Evolutionary conservation across 108 stramenopile species (phyloP).

Genomic region (Phaeodactylum tricornutum): DNA sequence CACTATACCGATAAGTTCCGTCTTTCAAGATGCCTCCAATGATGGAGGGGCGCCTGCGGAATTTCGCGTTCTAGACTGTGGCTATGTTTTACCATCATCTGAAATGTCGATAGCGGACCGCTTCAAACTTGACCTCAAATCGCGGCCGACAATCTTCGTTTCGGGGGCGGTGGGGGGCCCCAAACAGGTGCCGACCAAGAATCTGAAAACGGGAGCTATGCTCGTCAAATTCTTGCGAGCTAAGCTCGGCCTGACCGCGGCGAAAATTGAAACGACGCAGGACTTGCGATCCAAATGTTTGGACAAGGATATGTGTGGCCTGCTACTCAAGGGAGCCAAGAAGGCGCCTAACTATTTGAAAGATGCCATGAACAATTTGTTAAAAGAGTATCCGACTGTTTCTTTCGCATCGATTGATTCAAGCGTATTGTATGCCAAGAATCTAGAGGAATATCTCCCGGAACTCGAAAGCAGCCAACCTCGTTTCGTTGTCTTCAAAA

Average conservation of each 20-base stretch:
- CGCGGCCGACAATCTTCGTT: constrained; percentile 68
- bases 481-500: constrained; percentile 78
- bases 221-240: constrained; percentile 60
- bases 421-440: constrained; percentile 52
- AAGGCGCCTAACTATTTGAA: constrained; percentile 58
- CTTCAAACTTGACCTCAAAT: constrained; percentile 64
- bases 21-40: constrained; percentile 63
- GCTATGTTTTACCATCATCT: constrained; percentile 39
- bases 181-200: constrained; percentile 69
- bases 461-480: constrained; percentile 62
- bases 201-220: constrained; percentile 75
- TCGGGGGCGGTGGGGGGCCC: constrained; percentile 62
- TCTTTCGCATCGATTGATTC: constrained; percentile 74
- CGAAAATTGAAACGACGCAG: constrained; percentile 80
- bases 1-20: constrained; percentile 45
- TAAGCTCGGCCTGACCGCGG: constrained; percentile 67
- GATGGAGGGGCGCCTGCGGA: constrained; percentile 55
- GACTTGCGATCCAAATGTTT: constrained; percentile 76
- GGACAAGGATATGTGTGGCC: constrained; percentile 62
- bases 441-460: constrained; percentile 65
- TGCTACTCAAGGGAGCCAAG: constrained; percentile 70
- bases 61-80: constrained; percentile 71
- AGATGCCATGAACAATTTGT: constrained; percentile 64
- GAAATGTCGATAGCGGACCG: constrained; percentile 71
- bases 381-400: constrained; percentile 61